Base-by-base conservation (phyloP, 345 rosid species). In the Cardiospermum halicacabum region DNA sequence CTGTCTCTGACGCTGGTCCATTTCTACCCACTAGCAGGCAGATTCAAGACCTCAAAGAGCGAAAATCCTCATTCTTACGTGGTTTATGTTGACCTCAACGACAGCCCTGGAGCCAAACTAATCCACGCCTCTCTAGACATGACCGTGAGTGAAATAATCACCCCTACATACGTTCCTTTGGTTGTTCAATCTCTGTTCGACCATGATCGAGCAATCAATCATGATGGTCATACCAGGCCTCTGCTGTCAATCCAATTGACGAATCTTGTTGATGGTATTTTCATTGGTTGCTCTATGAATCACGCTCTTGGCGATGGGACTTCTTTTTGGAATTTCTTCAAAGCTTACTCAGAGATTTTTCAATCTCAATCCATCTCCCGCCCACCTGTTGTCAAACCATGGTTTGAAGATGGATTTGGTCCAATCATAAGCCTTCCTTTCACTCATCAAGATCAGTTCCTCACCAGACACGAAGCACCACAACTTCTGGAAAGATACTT, bases 301-400 rank as follows among this genome's bases (percentile, higher is more conserved):
- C 96, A 89, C 18, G 56, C 55, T 4, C 12, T 92, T 27, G 93
- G 80, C 1, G 93, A 92, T 45, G 93, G 96, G 7, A 43, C 74
- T n/a, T 79, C 93, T 11, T 87, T 60, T 51, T 89, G 89, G 96
- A 74, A 86, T 58, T 88, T 92, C 77, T 75, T 89, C 63, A 88
- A 64, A 7, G 58, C 84, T 0, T 88, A 75, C 76, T 89, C 96
- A 0, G 85, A 89, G 58, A 83, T 82, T 36, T 88, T 84, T 67
- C 87, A 64, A 73, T 72, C 80, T 11, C 64, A 69, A 32, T 8
- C 25, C 5, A 78, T 85, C 28, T 76, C 83, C 12, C 85, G 71
- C 2, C 83, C 82, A 13, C 91, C 96, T 0, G 61, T 72, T 11
- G 50, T 70, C 4, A 42, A 70, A 16, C 82, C 85, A 5, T 92